These are phyloP conservation scores for Psilocybe cubensis DNA, from an alignment of 768 basidiomycete species.

Conservation along the genomic window DNA sequence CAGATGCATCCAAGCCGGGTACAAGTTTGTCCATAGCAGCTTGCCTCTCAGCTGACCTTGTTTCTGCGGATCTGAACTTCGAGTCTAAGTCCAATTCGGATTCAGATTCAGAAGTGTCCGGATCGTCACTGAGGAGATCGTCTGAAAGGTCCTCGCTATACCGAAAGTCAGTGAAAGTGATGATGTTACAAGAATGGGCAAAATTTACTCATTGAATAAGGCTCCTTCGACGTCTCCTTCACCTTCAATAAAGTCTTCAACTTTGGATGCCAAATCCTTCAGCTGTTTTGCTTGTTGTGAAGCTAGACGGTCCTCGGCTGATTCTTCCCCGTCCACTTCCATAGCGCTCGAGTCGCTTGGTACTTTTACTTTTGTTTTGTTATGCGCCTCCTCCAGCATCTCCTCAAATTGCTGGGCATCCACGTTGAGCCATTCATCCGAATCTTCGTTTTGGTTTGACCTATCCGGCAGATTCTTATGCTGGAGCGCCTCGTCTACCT, in stretches of 20 bases:
- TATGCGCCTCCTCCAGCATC: slow-evolving; percentile 57
- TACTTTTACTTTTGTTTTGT: slow-evolving; percentile 16
- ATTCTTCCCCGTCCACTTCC: slow-evolving; percentile 46
- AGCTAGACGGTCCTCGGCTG: slow-evolving; percentile 53
- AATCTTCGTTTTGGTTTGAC: slow-evolving; percentile 50
- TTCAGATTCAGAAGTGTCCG: slow-evolving; percentile 39
- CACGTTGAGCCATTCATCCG: slow-evolving; percentile 89
- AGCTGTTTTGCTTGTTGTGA: slow-evolving; percentile 72
- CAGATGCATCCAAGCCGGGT: slow-evolving; percentile 73
- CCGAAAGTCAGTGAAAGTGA: not conserved
- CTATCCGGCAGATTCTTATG: slow-evolving; percentile 31
- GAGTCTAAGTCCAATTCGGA: slow-evolving; percentile 41
- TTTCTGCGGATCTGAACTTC: slow-evolving; percentile 28
- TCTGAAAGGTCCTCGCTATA: slow-evolving; percentile 72
- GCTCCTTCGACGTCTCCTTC: slow-evolving; percentile 91
- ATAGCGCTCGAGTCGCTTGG: slow-evolving; percentile 39
- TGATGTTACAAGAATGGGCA: not conserved
- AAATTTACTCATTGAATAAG: slow-evolving; percentile 82
- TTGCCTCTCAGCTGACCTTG: slow-evolving; percentile 47
- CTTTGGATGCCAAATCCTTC: slow-evolving; percentile 78
- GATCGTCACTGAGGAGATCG: slow-evolving; percentile 60
- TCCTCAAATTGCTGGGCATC: slow-evolving; percentile 77
- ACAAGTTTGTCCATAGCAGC: slow-evolving; percentile 83
- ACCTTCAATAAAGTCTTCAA: slow-evolving; percentile 89
- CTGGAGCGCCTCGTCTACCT: slow-evolving; percentile 67